phyloP scores from a whole-genome alignment of 192 early-diverging fungal species.

The Allomyces arbusculus region DNA sequence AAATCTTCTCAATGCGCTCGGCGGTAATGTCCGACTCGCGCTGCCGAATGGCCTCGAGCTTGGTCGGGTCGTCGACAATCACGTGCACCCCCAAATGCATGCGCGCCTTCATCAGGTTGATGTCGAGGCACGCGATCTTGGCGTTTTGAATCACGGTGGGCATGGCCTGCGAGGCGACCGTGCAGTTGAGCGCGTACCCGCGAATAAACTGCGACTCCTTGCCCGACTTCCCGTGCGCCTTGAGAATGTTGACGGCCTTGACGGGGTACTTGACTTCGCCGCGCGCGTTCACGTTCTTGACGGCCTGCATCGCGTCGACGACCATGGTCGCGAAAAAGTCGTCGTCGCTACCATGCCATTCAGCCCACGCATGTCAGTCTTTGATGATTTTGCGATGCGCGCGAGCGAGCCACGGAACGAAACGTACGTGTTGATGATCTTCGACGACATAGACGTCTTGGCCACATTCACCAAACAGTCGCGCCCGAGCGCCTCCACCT shows the following conservation, averaged over 20 bases:
- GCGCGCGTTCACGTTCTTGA: conserved; percentile 63
- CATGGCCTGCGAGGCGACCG: conserved; percentile 91
- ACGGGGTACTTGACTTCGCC: conserved; percentile 87
- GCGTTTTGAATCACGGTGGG: conserved; percentile 66
- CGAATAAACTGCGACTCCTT: conserved; percentile 70
- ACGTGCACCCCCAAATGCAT: conserved; percentile 98
- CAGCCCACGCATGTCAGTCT: not conserved
- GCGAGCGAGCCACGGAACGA: too few species aligned
- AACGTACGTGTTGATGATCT: conserved; percentile 85
- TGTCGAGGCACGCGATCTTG: conserved; percentile 93
- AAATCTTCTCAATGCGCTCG: conserved; percentile 86
- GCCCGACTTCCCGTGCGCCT: conserved; percentile 86
- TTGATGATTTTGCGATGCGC: not conserved
- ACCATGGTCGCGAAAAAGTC: conserved; percentile 92
- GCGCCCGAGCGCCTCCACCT: conserved; percentile 79
- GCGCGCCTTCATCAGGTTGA: conserved; percentile 93
- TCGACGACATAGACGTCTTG: conserved; percentile 93
- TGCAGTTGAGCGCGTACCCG: conserved; percentile 96
- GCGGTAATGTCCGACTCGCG: conserved; percentile 92
- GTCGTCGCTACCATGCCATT: conserved; percentile 55
- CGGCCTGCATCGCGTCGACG: conserved; percentile 79
- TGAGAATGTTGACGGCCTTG: conserved; percentile 90
- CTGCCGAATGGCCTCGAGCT: conserved; percentile 83
- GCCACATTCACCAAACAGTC: conserved; percentile 90
- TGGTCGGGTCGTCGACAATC: conserved; percentile 92